Percentiles rank a stretch among this genome's conserved stretches.
Evolutionary conservation across 345 rosid genomes (phyloP).

Genomic region (Luvunga scandens): DNA sequence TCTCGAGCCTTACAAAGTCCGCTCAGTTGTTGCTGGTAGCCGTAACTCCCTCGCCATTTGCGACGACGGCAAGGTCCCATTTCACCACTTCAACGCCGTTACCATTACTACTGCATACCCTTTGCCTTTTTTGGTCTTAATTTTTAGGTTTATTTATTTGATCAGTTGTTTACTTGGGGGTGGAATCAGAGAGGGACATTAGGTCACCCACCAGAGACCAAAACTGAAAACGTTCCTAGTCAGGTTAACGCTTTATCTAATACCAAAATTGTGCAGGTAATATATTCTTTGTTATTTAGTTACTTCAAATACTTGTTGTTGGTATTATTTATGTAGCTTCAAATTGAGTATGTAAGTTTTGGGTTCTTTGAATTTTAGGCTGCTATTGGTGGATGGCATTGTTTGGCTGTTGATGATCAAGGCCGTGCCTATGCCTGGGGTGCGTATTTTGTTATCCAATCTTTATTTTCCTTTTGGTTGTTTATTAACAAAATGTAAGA

Average conservation of each 20-base stretch:
- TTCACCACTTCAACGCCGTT: not conserved
- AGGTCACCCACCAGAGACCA: conserved; percentile 89
- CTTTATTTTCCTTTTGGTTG: not conserved
- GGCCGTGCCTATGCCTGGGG: conserved; percentile 99
- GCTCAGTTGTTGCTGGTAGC: conserved; percentile 93
- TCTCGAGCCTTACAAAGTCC: conserved; percentile 61
- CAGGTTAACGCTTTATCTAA: conserved; percentile 70
- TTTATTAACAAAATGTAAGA: not conserved
- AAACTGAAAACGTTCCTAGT: conserved; percentile 84
- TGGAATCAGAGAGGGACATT: conserved; percentile 99
- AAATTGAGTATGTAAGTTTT: not conserved
- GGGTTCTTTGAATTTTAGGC: conserved; percentile 49
- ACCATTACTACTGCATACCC: not conserved
- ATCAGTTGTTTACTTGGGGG: conserved; percentile 97
- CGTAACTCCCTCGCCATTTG: conserved; percentile 98
- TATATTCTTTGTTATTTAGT: not conserved
- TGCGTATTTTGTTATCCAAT: conserved; percentile 19
- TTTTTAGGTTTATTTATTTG: conserved; percentile 2
- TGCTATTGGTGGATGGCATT: conserved; percentile 99
- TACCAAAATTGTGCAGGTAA: conserved; percentile 86
- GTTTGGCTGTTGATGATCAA: conserved; percentile 99
- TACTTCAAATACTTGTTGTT: not conserved
- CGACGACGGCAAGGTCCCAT: conserved; percentile 81
- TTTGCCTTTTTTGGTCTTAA: not conserved
- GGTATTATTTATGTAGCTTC: not conserved